Percentiles rank a stretch among this genome's conserved stretches.
Evolutionary conservation across 257 asterid genomes (phyloP).

Genomic region (Craterostigma plantagineum): DNA sequence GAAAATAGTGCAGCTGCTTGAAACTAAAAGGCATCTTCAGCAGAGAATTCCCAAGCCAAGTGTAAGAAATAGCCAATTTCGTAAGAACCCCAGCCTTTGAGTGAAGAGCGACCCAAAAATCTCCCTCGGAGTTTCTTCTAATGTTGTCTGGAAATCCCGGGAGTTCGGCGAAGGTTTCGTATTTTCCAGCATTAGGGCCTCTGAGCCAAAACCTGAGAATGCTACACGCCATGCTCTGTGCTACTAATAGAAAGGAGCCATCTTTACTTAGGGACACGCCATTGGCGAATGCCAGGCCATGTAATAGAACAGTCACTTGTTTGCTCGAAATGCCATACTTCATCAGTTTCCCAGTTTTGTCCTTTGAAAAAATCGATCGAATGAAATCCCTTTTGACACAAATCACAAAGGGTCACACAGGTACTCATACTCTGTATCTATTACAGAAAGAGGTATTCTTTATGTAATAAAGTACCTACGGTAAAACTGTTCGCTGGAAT

Average conservation of each 20-base stretch:
- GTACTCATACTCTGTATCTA: too few relatives aligned
- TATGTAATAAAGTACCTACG: constrained; percentile 36
- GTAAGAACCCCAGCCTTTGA: constrained; percentile 20
- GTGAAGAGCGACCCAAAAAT: constrained; percentile 64
- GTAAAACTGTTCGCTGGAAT: constrained; percentile 34
- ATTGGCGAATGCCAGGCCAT: constrained; percentile 46
- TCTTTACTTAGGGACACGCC: constrained; percentile 64
- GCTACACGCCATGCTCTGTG: constrained; percentile 23
- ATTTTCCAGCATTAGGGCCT: constrained; percentile 37
- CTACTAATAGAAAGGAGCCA: constrained; percentile 24
- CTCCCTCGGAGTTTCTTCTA: constrained; percentile 38
- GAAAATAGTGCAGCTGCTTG: constrained; percentile 34
- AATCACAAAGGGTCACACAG: neutral
- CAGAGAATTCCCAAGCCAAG: constrained; percentile 25
- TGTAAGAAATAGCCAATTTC: constrained; percentile 14
- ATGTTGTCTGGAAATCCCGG: constrained; percentile 65
- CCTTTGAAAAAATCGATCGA: constrained; percentile 19
- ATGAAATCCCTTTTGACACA: constrained; percentile 26
- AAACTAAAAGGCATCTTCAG: constrained; percentile 34
- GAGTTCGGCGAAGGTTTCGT: constrained; percentile 24
- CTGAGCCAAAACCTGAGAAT: constrained; percentile 33
- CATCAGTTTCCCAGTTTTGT: constrained; percentile 54
- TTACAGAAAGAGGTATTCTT: neutral
- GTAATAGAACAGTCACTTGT: constrained; percentile 25
- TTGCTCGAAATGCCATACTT: constrained; percentile 29